Base-by-base conservation (phyloP, 306 rosid genomes). In the Quillaja saponaria region DNA sequence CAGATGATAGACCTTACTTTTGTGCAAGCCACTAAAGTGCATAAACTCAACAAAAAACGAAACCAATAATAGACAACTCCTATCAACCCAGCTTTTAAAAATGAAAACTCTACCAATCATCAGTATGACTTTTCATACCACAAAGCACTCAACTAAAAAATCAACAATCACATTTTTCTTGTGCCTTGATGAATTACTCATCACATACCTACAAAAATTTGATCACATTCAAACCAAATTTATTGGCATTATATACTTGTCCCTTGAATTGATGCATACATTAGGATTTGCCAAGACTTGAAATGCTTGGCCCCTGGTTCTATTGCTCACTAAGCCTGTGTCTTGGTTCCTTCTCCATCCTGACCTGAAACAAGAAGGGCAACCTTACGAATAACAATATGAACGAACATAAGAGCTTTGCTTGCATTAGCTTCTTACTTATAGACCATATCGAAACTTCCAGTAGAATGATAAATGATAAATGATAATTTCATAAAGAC, bases 241-340 rank as follows among this genome's bases (percentile, higher is more conserved):
- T 56, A 63, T 64, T 50, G 67, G 69, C 62, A 69, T 37, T 65
- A 73, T 34, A 61, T 72, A 79, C 48, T 72, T 70, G 77, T 75
- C 82, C 61, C 67, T 76, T 65, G 67, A 57, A 33, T 54, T 48
- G 55, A 74, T 42, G 71, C 95, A 62, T 88, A 88, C 97, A 79
- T 80, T 88, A 61, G 91, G 73, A 52, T 80, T 83, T 73, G 89
- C 90, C 68, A 84, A 80, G 63, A 88, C 68, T 73, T 7, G 87
- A 61, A 86, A 71, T 57, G 88, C 80, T 67, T 71, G 87, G 67
- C 88, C 85, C 58, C 80, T 78, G 72, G 85, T 82, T 79, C 79
- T 79, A 55, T 56, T 68, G 34, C 71, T 51, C 76, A 69, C 74
- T 44, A 72, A 63, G 55, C 79, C 59, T 64, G 58, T 82, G 44